Evolutionary conservation across 768 basidiomycete genomes (phyloP), one percentile per base, ranked within the genome.

Genomic region (Flagelloscypha sp.): DNA sequence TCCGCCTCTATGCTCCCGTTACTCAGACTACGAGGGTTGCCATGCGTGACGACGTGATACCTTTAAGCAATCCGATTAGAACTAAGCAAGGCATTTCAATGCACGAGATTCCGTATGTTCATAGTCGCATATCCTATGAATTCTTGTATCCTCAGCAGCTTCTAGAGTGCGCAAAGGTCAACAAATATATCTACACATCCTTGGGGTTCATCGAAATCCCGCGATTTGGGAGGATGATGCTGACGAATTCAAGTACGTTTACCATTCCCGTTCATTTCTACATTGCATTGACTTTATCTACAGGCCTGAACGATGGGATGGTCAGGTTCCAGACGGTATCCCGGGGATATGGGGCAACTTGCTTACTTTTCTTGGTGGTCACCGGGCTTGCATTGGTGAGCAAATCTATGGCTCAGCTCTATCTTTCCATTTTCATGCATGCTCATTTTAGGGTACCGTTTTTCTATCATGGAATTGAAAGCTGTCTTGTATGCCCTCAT

Each of bases 281-380:
- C 17, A 18, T n/a, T 16, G 8, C 5, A 1, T 13, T 12, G 10
- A 31, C 24, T n/a, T 22, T 21, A 18, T 32, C 24, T 32, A 12
- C 34, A 82, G 76, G 44, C 81, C 81, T 0, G 81, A 82, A 43
- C 63, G 81, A 1, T 84, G 81, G 81, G 49, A 59, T 10, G 45
- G 58, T 2, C 63, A 48, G 5, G 24, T 62, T 7, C 75, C 78
- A 0, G 63, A 68, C 13, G 58, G 56, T 1, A 56, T 82, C 15
- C 81, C 81, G 4, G 74, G 79, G 5, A 62, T 82, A 0, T 79
- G 71, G 69, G 65, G 70, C 6, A 68, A 78, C 45, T 47, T 74
- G 42, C 48, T 82, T 22, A 67, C 74, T 0, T 84, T 84, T 63
- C 45, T 78, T 2, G 76, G 76, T 22, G 81, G 81, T 5, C 73